Evolutionary conservation across 345 rosid species (phyloP), one percentile per base, ranked within the genome.

Genomic region (Arabis alpina): DNA sequence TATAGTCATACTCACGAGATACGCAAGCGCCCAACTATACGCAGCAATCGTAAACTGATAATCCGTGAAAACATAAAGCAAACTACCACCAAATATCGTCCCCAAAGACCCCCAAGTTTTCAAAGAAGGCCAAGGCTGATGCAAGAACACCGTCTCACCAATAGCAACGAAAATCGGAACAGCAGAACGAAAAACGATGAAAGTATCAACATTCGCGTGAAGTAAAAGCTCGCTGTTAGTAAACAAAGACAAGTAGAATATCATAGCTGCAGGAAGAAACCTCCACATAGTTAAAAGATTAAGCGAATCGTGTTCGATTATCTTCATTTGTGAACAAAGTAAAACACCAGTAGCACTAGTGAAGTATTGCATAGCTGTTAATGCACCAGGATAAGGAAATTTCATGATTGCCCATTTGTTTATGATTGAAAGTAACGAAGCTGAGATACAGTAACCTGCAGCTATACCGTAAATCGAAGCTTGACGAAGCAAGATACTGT

Each of bases 361-460:
- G 49, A 94, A 81, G 80, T 94, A 94, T 75, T 94, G 97, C 65
- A 94, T 71, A 15, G 98, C 99, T 2, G 99, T 94, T 14, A 94
- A 81, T 2, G 98, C 97, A 28, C 99, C 98, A 0, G 99, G 99
- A 61, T 89, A 91, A 36, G 99, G 99, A 71, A 94, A 94, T 73
- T 88, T 87, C 96, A 88, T 94, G 66, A 94, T 71, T 8, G 99
- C 98, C 98, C 97, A 94, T 80, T 94, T 94, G 82, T 94, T 91
- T 81, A 94, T 91, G 80, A 94, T 89, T 8, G 98, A 94, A 57
- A 91, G 95, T 62, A 94, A 80, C 44, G 96, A 87, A n/a, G 98
- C 98, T 15, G 99, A 91, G 69, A 91, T 69, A 72, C 99, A 91
- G 68, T 94, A 94, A 4, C 98, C 98, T 0, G 90, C 88, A 40